phyloP scores from a whole-genome alignment of 2,329 filamentous ascomycete genomes.

The Fonsecaea nubica region DNA sequence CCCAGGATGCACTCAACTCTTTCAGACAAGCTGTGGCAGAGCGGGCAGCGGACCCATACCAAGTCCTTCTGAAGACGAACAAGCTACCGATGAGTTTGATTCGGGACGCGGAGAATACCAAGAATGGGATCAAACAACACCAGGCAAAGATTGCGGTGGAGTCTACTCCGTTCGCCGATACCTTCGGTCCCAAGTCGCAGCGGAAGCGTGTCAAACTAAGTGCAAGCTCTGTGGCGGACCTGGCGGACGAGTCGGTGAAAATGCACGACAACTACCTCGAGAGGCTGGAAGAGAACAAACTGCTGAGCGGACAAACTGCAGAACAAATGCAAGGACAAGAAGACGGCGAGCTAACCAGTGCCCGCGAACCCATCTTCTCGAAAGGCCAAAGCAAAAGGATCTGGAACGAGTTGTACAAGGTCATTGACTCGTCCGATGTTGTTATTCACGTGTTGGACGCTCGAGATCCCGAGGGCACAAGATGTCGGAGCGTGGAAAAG shows the following conservation, averaged over 20 bases:
- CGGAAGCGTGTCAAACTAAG: slow-evolving; percentile 90
- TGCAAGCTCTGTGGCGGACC: slow-evolving; percentile 79
- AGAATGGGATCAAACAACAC: slow-evolving; percentile 87
- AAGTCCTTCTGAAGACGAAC: slow-evolving; percentile 93
- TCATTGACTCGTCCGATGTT: slow-evolving; percentile 94
- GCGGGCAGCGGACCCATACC: slow-evolving; percentile 87
- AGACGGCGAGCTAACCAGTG: slow-evolving; percentile 62
- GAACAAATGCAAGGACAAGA: slow-evolving; percentile 58
- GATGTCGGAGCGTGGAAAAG: slow-evolving; percentile 89
- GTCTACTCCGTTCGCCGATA: slow-evolving; percentile 81
- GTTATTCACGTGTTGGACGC: slow-evolving; percentile 93
- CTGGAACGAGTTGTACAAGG: slow-evolving; percentile 96
- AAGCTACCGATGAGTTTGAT: slow-evolving; percentile 97
- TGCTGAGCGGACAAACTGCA: slow-evolving; percentile 69
- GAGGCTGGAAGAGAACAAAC: slow-evolving; percentile 75
- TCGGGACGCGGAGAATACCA: slow-evolving; percentile 72
- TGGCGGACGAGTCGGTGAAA: slow-evolving; percentile 79
- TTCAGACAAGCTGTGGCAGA: slow-evolving; percentile 94
- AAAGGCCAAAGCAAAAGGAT: slow-evolving; percentile 96
- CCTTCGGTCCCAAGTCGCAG: slow-evolving; percentile 92
- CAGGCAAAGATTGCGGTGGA: slow-evolving; percentile 93
- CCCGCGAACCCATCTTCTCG: slow-evolving; percentile 85
- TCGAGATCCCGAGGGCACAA: slow-evolving; percentile 85
- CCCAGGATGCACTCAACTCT: slow-evolving; percentile 81
- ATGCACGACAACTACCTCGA: slow-evolving; percentile 83